Evolutionary conservation across 202 grass and related monocot species (phyloP), one percentile per base, ranked within the genome.

Genomic region (Zoysia matrella): DNA sequence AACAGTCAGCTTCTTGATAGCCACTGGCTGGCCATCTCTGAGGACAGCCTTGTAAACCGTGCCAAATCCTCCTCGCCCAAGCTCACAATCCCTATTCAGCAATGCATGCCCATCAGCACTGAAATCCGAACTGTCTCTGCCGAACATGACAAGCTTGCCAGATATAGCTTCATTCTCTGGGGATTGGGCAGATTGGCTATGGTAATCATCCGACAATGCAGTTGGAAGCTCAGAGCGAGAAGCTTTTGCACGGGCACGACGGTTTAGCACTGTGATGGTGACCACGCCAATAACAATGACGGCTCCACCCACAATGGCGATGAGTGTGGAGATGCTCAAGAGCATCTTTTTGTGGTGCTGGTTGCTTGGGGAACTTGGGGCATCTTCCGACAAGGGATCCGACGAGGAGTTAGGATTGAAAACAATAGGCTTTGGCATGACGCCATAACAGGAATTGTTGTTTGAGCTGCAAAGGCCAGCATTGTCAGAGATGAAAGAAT

Each of bases 1-100:
- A 61, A 96, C 90, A 6, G 90, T 96, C 46, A 96, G 84, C 80
- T 96, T 96, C 85, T 96, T 96, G 67, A 96, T 91, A 54, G 88
- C 93, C 80, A 96, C 88, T 79, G 90, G 80, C 50, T 82, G 90
- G 47, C 93, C 93, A 62, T 96, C 90, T 86, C 74, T 68, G 66
- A 96, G 78, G 71, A 90, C 73, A 14, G 90, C 87, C 76, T 87
- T 96, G 80, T 96, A 96, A 68, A 96, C 90, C 0, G 90, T 82
- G 56, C 93, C 93, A 82, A 92, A 95, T 11, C 93, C 93, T 60
- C 93, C 93, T 14, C 93, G 88, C 40, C 93, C 93, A 75, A 95
- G 86, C 49, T 92, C 93, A n/a, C 93, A 95, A 68, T 96, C 90
- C 84, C 90, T 96, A 67, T 92, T 91, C 82, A 96, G 64, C 49